phyloP scores from a whole-genome alignment of 768 basidiomycete species.

The Trametes gibbosa region DNA sequence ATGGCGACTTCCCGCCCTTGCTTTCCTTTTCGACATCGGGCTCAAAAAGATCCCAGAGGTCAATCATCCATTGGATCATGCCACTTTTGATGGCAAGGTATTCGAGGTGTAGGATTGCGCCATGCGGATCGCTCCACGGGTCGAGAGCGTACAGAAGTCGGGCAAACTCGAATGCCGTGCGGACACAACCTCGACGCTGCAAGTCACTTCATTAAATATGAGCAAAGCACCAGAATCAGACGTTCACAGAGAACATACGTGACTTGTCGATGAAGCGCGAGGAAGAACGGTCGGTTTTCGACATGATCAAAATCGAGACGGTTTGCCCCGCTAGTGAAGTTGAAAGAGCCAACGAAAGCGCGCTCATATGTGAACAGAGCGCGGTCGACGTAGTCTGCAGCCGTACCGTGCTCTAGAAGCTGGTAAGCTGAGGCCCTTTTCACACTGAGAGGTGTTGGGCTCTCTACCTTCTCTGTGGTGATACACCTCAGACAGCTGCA shows the following conservation, averaged over 20 bases:
- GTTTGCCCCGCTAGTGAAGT: constrained; percentile 74
- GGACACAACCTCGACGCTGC: constrained; percentile 82
- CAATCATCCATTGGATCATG: constrained; percentile 78
- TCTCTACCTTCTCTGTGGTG: constrained; percentile 79
- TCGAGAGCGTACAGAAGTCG: constrained; percentile 84
- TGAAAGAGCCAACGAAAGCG: constrained; percentile 83
- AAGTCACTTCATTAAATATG: constrained; percentile 54
- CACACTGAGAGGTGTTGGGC: background rate
- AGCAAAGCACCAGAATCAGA: background rate
- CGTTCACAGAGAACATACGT: constrained; percentile 45
- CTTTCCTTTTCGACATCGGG: constrained; percentile 12
- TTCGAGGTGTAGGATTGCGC: constrained; percentile 78
- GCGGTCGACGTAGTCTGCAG: constrained; percentile 88
- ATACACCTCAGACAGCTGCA: constrained; percentile 83
- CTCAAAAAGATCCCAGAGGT: constrained; percentile 53
- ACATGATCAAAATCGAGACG: constrained; percentile 88
- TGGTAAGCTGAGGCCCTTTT: background rate
- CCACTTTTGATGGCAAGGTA: constrained; percentile 80
- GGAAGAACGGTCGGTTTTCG: constrained; percentile 91
- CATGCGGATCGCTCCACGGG: constrained; percentile 87
- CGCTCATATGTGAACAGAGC: constrained; percentile 93
- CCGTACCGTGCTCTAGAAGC: constrained; percentile 68
- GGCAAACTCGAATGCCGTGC: constrained; percentile 90
- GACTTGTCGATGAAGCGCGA: constrained; percentile 81
- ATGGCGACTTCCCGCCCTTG: constrained; percentile 37